phyloP scores from a whole-genome alignment of 768 basidiomycete species.

The Leccinum variicolor region DNA sequence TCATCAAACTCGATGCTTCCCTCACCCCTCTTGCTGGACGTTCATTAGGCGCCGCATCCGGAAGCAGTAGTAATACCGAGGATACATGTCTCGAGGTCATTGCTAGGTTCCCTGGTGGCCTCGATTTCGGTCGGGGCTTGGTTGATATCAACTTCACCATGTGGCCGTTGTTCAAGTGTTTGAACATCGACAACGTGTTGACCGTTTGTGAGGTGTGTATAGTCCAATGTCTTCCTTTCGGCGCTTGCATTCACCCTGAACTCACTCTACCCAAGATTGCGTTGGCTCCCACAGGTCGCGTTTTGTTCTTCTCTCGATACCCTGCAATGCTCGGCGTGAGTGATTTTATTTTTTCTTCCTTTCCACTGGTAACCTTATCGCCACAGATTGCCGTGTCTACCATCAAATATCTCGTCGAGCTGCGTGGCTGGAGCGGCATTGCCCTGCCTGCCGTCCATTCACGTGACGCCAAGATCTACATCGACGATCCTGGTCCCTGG shows the following conservation, averaged over 20 bases:
- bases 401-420: conserved; percentile 86
- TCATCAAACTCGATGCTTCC: conserved; percentile 83
- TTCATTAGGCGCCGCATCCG: conserved; percentile 40
- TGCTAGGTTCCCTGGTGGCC: conserved; percentile 87
- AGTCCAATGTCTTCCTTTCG: not conserved
- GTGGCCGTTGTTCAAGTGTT: conserved; percentile 93
- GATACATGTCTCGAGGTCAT: conserved; percentile 73
- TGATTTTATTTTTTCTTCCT: conserved; percentile 1
- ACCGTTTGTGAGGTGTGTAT: conserved; percentile 79
- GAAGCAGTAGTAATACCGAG: conserved; percentile 17
- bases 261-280: conserved; percentile 54
- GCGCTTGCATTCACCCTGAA: not conserved
- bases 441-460: conserved; percentile 79
- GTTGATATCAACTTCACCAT: conserved; percentile 95
- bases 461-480: conserved; percentile 88
- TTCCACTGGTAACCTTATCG: not conserved
- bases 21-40: conserved; percentile 46
- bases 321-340: conserved; percentile 86
- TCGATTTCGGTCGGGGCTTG: conserved; percentile 87
- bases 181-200: conserved; percentile 91
- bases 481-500: conserved; percentile 97
- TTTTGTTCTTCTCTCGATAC: conserved; percentile 86
- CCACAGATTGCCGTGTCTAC: conserved; percentile 81
- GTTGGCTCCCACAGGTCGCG: conserved; percentile 78
- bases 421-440: conserved; percentile 91